A percentile compares a stretch with the other conserved stretches of the same genome.
phyloP scores from a whole-genome alignment of 371 early-diverging fungal genomes.

The Massospora cicadina region DNA sequence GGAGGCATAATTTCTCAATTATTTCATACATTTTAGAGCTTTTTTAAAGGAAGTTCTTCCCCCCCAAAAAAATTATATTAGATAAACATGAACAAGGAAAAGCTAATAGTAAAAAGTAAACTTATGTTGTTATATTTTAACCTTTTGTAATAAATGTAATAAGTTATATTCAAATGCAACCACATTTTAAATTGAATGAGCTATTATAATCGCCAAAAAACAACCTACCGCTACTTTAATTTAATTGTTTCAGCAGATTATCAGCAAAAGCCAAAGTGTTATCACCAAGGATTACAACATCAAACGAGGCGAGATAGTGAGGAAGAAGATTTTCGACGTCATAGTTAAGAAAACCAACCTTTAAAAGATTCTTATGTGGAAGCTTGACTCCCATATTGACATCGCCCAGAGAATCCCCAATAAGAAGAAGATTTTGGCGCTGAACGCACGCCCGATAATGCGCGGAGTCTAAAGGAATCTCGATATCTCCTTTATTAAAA shows the following conservation, averaged over 20 bases:
- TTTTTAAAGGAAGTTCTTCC: too few species aligned
- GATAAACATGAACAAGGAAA: too few species aligned
- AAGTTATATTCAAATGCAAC: too few species aligned
- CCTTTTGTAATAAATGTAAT: too few species aligned
- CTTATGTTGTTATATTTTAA: too few species aligned
- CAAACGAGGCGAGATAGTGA: constrained; percentile 36
- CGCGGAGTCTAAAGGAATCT: constrained; percentile 13
- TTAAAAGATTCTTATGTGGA: constrained; percentile 29
- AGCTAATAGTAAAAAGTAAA: too few species aligned
- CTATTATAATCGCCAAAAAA: too few species aligned
- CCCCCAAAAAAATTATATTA: too few species aligned
- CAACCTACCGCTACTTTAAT: too few species aligned
- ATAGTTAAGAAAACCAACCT: constrained; percentile 53
- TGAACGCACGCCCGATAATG: constrained; percentile 20
- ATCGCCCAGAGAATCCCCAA: constrained; percentile 61
- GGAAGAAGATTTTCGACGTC: constrained; percentile 28
- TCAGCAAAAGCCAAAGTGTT: constrained; percentile 29
- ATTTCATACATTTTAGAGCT: too few species aligned
- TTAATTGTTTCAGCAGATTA: background rate
- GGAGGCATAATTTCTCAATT: too few species aligned
- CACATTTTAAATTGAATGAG: too few species aligned
- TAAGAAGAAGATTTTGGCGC: constrained; percentile 33
- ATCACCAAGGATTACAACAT: constrained; percentile 48
- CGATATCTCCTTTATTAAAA: constrained; percentile 56
- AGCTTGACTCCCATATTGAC: constrained; percentile 48